Percentiles rank a stretch among this genome's conserved stretches.
These are phyloP conservation scores for Fragaria iinumae DNA, from an alignment of 306 rosid genomes.

Conservation along the genomic window DNA sequence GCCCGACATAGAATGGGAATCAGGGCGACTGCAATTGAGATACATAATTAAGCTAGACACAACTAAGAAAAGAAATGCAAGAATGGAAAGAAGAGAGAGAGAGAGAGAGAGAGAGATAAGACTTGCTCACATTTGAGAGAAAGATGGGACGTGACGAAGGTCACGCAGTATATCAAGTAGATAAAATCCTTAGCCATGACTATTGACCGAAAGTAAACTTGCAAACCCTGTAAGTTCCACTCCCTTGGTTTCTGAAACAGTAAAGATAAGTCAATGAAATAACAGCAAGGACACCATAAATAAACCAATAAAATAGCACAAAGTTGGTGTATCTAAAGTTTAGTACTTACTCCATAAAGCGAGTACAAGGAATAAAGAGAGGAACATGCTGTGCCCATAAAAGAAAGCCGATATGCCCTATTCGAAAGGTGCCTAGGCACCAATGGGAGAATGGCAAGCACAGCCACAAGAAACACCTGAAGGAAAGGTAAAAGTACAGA, in stretches of 20 bases:
- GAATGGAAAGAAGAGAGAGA: not conserved
- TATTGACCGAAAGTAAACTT: conserved; percentile 76
- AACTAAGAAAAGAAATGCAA: not conserved
- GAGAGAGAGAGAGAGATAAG: not conserved
- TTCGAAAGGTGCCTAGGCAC: conserved; percentile 71
- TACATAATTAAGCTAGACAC: conserved; percentile 26
- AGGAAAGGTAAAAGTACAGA: conserved; percentile 14
- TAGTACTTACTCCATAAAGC: conserved; percentile 62
- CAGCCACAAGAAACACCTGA: conserved; percentile 89
- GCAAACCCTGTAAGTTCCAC: conserved; percentile 89
- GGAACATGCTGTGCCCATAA: conserved; percentile 84
- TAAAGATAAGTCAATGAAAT: conserved; percentile 21
- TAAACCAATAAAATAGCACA: not conserved
- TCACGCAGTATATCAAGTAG: conserved; percentile 75
- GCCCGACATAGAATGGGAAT: conserved; percentile 85
- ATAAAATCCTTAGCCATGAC: conserved; percentile 79
- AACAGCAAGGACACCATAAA: conserved; percentile 18
- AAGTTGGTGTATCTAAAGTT: conserved; percentile 4
- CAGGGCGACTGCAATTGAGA: conserved; percentile 73
- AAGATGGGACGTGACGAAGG: conserved; percentile 73
- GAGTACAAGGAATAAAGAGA: conserved; percentile 77
- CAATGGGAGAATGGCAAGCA: conserved; percentile 78
- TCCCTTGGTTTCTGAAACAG: conserved; percentile 81
- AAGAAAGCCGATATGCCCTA: conserved; percentile 87
- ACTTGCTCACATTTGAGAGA: conserved; percentile 74